Evolutionary conservation across 805 yeast genomes (phyloP).

Genomic region (Zygosaccharomyces gambellarensis): DNA sequence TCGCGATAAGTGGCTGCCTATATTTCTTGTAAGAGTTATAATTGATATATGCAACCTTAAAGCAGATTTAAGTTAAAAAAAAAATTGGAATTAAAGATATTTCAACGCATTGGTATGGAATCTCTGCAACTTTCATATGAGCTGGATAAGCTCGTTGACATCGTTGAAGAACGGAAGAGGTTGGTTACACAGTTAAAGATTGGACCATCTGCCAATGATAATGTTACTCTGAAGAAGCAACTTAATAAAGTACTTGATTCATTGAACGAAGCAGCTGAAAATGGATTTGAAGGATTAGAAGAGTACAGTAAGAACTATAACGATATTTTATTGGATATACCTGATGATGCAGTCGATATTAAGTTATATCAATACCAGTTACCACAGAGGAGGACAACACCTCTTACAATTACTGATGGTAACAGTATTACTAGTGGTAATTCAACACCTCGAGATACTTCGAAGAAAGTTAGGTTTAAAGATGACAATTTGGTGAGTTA

Average conservation of each 20-base stretch:
- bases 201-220: slow-evolving; percentile 27
- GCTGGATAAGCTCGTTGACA: slow-evolving; percentile 24
- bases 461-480: slow-evolving; percentile 25
- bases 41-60: neutral
- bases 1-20: neutral
- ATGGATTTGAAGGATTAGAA: slow-evolving; percentile 8
- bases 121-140: slow-evolving; percentile 25
- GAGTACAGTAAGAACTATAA: slow-evolving; percentile 13
- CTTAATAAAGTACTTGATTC: slow-evolving; percentile 16
- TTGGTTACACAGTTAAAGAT: slow-evolving; percentile 20
- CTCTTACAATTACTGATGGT: neutral
- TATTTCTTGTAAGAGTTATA: neutral
- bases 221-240: slow-evolving; percentile 21
- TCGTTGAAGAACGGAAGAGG: slow-evolving; percentile 30
- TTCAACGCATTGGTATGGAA: slow-evolving; percentile 16
- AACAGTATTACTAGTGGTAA: neutral
- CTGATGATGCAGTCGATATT: slow-evolving; percentile 14
- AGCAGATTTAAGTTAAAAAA: neutral
- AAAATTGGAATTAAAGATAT: neutral
- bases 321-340: slow-evolving; percentile 13
- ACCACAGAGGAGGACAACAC: slow-evolving; percentile 4
- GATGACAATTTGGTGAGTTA: slow-evolving; percentile 19
- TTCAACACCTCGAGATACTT: slow-evolving; percentile 5
- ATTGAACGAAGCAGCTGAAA: slow-evolving; percentile 12
- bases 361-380: slow-evolving; percentile 12